A percentile compares a stretch with the other conserved stretches of the same genome.
These are phyloP conservation scores for Lipomyces kockii DNA, from an alignment of 805 yeast genomes.

Conservation along the genomic window DNA sequence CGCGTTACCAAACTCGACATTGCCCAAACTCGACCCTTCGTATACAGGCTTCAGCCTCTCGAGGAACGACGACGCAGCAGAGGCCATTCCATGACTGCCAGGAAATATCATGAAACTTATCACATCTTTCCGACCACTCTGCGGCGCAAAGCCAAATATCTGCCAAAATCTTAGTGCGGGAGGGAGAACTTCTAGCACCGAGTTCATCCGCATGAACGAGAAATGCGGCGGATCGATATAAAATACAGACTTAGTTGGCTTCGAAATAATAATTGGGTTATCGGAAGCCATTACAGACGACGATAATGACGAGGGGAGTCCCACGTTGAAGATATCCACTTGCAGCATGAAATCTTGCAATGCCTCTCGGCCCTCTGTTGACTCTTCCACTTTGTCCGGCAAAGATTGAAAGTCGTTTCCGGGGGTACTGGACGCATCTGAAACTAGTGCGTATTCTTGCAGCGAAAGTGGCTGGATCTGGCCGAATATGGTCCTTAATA, in stretches of 20 bases:
- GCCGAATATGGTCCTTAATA: conserved; percentile 24
- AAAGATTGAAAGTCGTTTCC: not conserved
- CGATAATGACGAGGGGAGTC: not conserved
- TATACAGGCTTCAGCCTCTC: conserved; percentile 42
- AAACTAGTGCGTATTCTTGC: conserved; percentile 22
- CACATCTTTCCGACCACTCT: conserved; percentile 42
- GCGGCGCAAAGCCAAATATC: conserved; percentile 46
- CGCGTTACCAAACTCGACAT: conserved; percentile 28
- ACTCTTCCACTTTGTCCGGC: conserved; percentile 4
- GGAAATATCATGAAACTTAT: conserved; percentile 42
- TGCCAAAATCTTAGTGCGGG: conserved; percentile 50
- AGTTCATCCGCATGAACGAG: conserved; percentile 40
- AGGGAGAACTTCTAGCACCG: conserved; percentile 45
- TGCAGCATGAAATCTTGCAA: conserved; percentile 17
- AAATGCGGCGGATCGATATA: conserved; percentile 43
- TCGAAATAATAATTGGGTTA: conserved; percentile 5
- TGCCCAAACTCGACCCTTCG: conserved; percentile 47
- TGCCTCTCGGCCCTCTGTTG: conserved; percentile 2
- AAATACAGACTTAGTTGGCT: conserved; percentile 14
- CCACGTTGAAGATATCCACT: conserved; percentile 16
- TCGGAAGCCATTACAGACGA: not conserved
- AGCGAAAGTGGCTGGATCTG: conserved; percentile 20
- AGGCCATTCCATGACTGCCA: conserved; percentile 36
- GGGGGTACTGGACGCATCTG: conserved; percentile 13
- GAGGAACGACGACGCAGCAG: conserved; percentile 39